Percentiles rank a stretch among this genome's conserved stretches.
phyloP scores from a whole-genome alignment of 2,329 filamentous ascomycete species.

The Microcera coccophila region DNA sequence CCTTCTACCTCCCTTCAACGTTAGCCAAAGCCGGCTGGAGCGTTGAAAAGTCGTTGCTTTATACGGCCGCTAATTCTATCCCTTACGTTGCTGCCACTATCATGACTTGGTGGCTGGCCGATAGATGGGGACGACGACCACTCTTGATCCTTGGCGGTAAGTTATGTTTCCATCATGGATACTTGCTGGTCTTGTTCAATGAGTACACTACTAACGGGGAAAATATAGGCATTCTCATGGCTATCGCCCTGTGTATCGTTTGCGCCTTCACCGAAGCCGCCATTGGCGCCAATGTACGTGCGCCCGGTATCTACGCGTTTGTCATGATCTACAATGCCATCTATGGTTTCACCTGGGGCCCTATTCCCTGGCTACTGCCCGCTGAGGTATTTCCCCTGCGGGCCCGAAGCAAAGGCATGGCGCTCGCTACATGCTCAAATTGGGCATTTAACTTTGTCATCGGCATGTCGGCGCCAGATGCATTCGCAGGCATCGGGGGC shows the following conservation, averaged over 20 bases:
- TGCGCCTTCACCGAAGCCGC: conserved; percentile 36
- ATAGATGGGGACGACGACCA: conserved; percentile 38
- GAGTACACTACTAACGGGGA: too few relatives aligned
- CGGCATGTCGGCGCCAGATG: conserved; percentile 39
- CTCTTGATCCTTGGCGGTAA: conserved; percentile 28
- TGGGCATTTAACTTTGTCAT: conserved; percentile 32
- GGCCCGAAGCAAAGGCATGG: conserved; percentile 38
- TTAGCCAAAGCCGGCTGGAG: conserved; percentile 35
- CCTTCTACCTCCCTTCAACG: conserved; percentile 38
- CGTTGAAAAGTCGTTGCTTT: conserved; percentile 36
- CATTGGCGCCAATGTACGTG: conserved; percentile 27
- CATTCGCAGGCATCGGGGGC: conserved; percentile 39
- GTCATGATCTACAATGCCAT: conserved; percentile 32
- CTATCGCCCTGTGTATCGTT: conserved; percentile 29
- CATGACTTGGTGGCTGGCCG: conserved; percentile 37
- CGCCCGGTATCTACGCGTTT: conserved; percentile 37
- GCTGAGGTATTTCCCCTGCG: conserved; percentile 34
- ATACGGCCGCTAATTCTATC: conserved; percentile 37
- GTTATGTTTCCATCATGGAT: too few relatives aligned
- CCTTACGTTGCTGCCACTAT: conserved; percentile 39
- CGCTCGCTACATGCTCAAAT: conserved; percentile 35
- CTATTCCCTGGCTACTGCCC: conserved; percentile 36
- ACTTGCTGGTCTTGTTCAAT: too few relatives aligned
- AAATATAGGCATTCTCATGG: conserved; percentile 4
- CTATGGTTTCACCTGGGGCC: conserved; percentile 32